phyloP scores from a whole-genome alignment of 2,329 filamentous ascomycete genomes.

The Stromatinia cepivora region DNA sequence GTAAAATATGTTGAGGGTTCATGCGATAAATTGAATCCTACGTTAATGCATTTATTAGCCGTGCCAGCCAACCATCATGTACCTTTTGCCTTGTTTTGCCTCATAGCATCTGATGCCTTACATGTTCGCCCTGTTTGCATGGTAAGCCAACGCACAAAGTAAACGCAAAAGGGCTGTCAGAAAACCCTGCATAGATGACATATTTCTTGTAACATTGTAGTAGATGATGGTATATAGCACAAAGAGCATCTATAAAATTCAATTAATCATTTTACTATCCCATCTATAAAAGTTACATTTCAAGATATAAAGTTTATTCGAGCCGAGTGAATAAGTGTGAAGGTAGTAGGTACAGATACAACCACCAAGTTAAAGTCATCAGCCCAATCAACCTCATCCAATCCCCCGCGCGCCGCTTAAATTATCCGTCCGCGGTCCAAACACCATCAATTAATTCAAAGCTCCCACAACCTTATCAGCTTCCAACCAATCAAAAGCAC shows the following conservation, averaged over 20 bases:
- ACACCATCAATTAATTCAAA: conserved; percentile 4
- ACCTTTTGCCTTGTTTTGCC: conserved; percentile 6
- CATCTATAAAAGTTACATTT: neutral
- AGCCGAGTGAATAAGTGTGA: neutral
- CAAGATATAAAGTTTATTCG: conserved; percentile 1
- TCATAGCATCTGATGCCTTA: conserved; percentile 11
- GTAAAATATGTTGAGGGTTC: neutral
- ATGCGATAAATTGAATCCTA: neutral
- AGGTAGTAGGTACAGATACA: too few species aligned
- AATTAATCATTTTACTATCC: neutral
- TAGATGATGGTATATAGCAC: neutral
- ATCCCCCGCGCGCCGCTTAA: conserved; percentile 12
- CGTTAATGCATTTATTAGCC: neutral
- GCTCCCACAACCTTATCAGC: conserved; percentile 15
- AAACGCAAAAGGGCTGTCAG: conserved; percentile 6
- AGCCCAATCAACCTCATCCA: neutral
- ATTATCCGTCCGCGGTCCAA: conserved; percentile 2
- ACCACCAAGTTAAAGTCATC: neutral
- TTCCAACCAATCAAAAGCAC: conserved; percentile 12
- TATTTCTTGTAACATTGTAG: neutral
- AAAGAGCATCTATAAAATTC: neutral
- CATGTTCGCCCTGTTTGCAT: conserved; percentile 18
- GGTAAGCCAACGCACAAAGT: conserved; percentile 22
- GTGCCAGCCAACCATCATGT: neutral
- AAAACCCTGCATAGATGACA: conserved; percentile 9